These are phyloP conservation scores for Crithidia brevicula DNA, from an alignment of 208 protist genomes.

Conservation along the genomic window DNA sequence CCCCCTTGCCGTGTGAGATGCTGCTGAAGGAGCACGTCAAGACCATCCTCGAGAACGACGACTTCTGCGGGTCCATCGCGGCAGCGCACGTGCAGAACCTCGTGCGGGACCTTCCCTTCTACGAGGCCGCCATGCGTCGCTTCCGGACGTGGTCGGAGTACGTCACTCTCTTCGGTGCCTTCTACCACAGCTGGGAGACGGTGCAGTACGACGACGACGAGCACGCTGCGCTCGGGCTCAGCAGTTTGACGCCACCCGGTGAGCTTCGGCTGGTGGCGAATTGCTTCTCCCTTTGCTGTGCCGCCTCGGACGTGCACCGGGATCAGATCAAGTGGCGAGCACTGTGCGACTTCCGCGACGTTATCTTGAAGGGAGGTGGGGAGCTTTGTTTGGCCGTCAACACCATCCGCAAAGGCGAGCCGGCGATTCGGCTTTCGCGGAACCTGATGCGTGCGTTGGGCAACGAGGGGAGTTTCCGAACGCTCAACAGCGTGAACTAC, in stretches of 20 bases:
- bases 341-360: constrained; percentile 40
- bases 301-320: constrained; percentile 42
- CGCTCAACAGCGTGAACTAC: constrained; percentile 68
- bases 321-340: constrained; percentile 50
- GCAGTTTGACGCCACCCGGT: constrained; percentile 38
- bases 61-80: constrained; percentile 64
- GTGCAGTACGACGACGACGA: constrained; percentile 45
- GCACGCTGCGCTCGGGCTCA: constrained; percentile 49
- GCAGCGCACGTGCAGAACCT: constrained; percentile 77
- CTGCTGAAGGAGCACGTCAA: constrained; percentile 74
- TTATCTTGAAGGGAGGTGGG: constrained; percentile 14
- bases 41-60: constrained; percentile 72
- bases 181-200: constrained; percentile 51
- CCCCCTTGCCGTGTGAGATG: constrained; percentile 61
- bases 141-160: constrained; percentile 68
- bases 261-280: constrained; percentile 68
- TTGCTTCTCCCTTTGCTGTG: constrained; percentile 32
- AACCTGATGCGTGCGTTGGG: constrained; percentile 17
- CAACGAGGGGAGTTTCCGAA: constrained; percentile 40
- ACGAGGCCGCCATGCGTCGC: constrained; percentile 44
- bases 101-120: constrained; percentile 72
- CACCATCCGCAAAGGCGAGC: constrained; percentile 6
- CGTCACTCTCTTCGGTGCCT: constrained; percentile 40
- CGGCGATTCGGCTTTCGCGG: constrained; percentile 5
- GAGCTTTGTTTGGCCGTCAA: background rate